These are phyloP conservation scores for Aspergillus pseudoviridinutans DNA, from an alignment of 2,329 filamentous ascomycete species.

Conservation along the genomic window DNA sequence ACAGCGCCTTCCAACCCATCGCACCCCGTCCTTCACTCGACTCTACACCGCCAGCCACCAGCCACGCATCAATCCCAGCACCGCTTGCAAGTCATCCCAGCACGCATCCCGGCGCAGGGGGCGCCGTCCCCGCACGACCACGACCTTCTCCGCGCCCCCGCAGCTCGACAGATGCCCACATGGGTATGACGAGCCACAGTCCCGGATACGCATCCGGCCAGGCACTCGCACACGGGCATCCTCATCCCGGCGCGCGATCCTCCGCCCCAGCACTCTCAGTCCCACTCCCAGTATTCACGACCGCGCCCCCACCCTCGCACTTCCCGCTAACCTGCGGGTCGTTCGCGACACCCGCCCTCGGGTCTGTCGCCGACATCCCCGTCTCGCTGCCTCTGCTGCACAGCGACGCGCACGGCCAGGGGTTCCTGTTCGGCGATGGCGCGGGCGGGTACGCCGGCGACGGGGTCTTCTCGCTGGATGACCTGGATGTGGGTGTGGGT, in stretches of 20 bases:
- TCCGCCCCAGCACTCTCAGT: not conserved
- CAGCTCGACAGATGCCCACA: too few species aligned
- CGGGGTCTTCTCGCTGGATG: constrained; percentile 3
- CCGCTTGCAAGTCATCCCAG: too few species aligned
- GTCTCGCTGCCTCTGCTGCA: not conserved
- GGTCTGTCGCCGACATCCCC: not conserved
- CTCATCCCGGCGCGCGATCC: not conserved
- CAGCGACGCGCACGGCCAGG: not conserved
- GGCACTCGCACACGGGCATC: not conserved
- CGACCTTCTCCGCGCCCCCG: not conserved
- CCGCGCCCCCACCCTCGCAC: not conserved
- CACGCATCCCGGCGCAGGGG: too few species aligned
- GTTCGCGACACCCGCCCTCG: not conserved
- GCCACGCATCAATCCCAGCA: not conserved
- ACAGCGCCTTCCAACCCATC: constrained; percentile 1
- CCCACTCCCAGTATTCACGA: not conserved
- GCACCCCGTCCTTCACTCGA: constrained; percentile 1
- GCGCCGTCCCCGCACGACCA: not conserved
- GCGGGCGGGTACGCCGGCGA: not conserved
- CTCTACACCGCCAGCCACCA: not conserved
- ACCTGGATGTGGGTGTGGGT: constrained; percentile 3
- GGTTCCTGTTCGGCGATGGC: constrained; percentile 1
- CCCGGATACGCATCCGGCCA: not conserved
- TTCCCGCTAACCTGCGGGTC: constrained; percentile 1
- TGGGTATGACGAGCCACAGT: not conserved